Percentiles rank a stretch among this genome's conserved stretches.
Evolutionary conservation across 805 yeast genomes (phyloP).

Genomic region (Yarrowia sp.): DNA sequence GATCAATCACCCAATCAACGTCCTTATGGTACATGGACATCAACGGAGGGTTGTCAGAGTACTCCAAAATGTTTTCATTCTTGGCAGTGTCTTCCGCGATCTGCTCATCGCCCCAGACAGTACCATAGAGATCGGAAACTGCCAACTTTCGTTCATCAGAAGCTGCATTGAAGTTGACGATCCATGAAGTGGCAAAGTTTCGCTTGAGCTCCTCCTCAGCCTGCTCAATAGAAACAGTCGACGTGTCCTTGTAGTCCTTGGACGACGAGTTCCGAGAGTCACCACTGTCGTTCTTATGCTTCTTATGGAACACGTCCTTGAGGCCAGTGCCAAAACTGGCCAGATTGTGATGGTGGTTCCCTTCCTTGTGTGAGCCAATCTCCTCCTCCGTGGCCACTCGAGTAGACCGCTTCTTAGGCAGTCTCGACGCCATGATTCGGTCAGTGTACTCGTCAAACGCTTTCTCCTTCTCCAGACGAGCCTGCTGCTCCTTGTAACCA

Average conservation of each 20-base stretch:
- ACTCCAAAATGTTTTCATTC: slow-evolving; percentile 48
- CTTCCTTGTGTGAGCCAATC: background rate
- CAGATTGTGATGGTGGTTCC: background rate
- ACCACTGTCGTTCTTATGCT: background rate
- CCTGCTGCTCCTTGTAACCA: slow-evolving; percentile 54
- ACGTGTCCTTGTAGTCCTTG: slow-evolving; percentile 19
- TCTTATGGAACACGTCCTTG: slow-evolving; percentile 17
- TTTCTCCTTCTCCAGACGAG: slow-evolving; percentile 51
- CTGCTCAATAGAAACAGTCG: slow-evolving; percentile 34
- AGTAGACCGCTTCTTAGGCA: slow-evolving; percentile 23
- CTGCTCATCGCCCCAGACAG: slow-evolving; percentile 33
- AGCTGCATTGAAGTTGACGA: slow-evolving; percentile 51
- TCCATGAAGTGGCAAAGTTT: slow-evolving; percentile 65
- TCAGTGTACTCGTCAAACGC: slow-evolving; percentile 42
- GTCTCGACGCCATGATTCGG: slow-evolving; percentile 28
- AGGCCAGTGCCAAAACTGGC: slow-evolving; percentile 8
- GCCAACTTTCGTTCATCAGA: slow-evolving; percentile 34
- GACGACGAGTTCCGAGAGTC: background rate
- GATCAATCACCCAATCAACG: slow-evolving; percentile 46
- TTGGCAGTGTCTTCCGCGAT: slow-evolving; percentile 41
- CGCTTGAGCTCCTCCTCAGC: slow-evolving; percentile 43
- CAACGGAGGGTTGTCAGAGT: slow-evolving; percentile 50
- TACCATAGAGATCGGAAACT: slow-evolving; percentile 42
- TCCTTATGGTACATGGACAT: slow-evolving; percentile 50
- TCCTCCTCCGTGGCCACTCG: slow-evolving; percentile 15